Evolutionary conservation across 345 rosid species (phyloP).

Genomic region (Gossypium arboreum): DNA sequence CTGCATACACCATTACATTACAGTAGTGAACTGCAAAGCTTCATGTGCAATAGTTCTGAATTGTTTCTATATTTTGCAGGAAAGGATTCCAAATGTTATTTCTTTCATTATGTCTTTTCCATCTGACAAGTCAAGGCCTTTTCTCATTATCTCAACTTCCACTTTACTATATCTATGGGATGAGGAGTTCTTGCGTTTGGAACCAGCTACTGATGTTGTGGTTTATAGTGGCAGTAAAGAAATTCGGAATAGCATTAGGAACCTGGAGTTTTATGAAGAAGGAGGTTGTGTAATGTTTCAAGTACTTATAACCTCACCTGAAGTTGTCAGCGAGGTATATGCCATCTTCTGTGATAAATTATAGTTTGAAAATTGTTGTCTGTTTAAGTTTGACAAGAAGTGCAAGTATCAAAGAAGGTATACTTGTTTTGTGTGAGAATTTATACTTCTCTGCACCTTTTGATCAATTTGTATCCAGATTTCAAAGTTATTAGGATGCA

Average conservation of each 20-base stretch:
- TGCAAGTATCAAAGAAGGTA: not conserved
- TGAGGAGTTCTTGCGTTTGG: conserved; percentile 34
- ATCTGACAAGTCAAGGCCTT: conserved; percentile 30
- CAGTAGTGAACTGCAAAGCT: not conserved
- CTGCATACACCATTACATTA: not conserved
- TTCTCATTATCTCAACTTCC: conserved; percentile 45
- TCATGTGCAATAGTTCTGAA: conserved; percentile 9
- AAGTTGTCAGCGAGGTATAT: conserved; percentile 49
- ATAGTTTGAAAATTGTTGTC: not conserved
- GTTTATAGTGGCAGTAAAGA: conserved; percentile 41
- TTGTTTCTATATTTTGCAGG: conserved; percentile 35
- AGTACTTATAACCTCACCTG: conserved; percentile 42
- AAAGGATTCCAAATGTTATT: conserved; percentile 35
- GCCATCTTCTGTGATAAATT: conserved; percentile 3
- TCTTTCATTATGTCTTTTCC: conserved; percentile 31
- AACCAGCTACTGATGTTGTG: conserved; percentile 39
- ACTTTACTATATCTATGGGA: conserved; percentile 40
- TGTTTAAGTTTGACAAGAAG: not conserved
- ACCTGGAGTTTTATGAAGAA: conserved; percentile 38
- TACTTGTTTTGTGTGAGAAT: conserved; percentile 1
- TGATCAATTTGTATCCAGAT: not conserved
- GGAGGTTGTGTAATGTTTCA: conserved; percentile 43
- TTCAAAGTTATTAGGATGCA: not conserved
- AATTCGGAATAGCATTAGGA: conserved; percentile 34
- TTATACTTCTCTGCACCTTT: not conserved